phyloP scores from a whole-genome alignment of 106 monocot genomes.

The Allium sativum region DNA sequence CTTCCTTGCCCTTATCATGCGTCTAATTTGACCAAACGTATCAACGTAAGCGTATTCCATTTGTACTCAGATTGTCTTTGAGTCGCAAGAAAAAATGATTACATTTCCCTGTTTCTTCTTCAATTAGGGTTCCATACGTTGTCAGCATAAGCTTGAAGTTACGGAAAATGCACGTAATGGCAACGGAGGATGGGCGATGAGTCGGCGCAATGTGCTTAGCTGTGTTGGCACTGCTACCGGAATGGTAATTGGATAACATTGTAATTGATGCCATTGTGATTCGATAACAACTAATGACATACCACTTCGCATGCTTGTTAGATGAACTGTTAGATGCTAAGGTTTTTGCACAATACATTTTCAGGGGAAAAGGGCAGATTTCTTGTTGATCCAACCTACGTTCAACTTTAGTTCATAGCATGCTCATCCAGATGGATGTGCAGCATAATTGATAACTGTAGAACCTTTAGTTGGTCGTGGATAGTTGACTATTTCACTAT shows the following conservation, averaged over 20 bases:
- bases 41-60: background rate
- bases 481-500: no score
- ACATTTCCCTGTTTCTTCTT: background rate
- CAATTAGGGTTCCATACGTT: background rate
- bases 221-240: background rate
- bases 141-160: background rate
- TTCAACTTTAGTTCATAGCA: no score
- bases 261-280: background rate
- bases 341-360: no score
- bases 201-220: background rate
- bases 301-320: no score
- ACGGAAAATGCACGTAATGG: background rate
- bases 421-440: no score
- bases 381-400: no score
- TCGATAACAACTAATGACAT: no score
- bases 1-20: background rate
- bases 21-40: background rate
- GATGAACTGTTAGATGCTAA: no score
- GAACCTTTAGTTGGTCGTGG: no score
- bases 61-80: background rate
- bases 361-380: no score
- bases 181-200: background rate
- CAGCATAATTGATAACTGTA: no score
- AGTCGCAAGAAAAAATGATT: background rate
- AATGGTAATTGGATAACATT: slow-evolving; percentile 1